phyloP scores from a whole-genome alignment of 2,329 filamentous ascomycete species.

The Sporothrix globosa region DNA sequence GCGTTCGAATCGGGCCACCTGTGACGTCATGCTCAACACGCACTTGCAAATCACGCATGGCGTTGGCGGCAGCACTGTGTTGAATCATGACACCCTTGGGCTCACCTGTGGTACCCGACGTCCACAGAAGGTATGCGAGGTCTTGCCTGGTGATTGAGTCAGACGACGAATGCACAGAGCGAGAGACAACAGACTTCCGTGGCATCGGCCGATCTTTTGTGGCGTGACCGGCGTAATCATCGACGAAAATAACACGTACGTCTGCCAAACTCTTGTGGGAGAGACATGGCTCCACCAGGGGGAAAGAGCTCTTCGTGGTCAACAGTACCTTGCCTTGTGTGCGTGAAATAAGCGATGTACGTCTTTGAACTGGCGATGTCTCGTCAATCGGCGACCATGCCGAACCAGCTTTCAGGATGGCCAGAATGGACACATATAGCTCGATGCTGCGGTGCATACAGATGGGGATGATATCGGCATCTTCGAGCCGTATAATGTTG shows the following conservation, averaged over 20 bases:
- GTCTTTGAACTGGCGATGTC: conserved; percentile 45
- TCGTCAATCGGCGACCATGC: conserved; percentile 63
- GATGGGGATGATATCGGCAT: conserved; percentile 44
- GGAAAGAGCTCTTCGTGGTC: conserved; percentile 36
- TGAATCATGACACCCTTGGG: conserved; percentile 63
- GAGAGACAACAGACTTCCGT: not conserved
- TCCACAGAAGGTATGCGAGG: conserved; percentile 58
- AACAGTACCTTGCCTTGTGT: conserved; percentile 43
- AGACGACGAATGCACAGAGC: not conserved
- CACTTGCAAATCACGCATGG: conserved; percentile 44
- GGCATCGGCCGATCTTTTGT: not conserved
- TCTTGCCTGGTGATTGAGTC: conserved; percentile 41
- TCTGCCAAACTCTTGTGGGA: not conserved
- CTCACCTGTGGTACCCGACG: conserved; percentile 61
- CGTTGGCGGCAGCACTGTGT: conserved; percentile 48
- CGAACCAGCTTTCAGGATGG: conserved; percentile 60
- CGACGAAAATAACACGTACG: conserved; percentile 40
- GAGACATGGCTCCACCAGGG: conserved; percentile 4
- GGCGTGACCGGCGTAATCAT: conserved; percentile 37
- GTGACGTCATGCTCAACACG: conserved; percentile 41
- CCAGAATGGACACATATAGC: conserved; percentile 56
- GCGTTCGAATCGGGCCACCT: conserved; percentile 40
- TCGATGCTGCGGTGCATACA: conserved; percentile 47
- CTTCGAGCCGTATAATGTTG: conserved; percentile 32
- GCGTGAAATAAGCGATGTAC: conserved; percentile 46